Base-by-base conservation (phyloP, 108 stramenopile species). In the Mayamaea pseudoterrestris region DNA sequence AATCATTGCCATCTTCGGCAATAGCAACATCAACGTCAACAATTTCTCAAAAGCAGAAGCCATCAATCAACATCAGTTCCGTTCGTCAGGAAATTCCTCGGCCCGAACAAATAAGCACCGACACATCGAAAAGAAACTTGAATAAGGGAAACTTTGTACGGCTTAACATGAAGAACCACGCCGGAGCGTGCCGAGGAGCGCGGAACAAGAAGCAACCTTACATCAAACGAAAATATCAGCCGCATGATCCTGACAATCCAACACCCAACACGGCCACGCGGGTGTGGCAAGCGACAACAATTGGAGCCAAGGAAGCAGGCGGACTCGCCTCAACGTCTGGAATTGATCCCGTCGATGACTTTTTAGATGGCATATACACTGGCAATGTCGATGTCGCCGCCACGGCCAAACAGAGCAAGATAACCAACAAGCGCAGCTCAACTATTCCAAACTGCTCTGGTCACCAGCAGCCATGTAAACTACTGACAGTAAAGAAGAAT, bases 81-180 rank as follows among this genome's bases (percentile, higher is more conserved):
- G n/a, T n/a, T n/a, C n/a, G n/a, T n/a, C n/a, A n/a, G n/a, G n/a
- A n/a, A n/a, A n/a, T n/a, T n/a, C n/a, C n/a, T n/a, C 20, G 13
- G 12, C n/a, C n/a, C n/a, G n/a, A n/a, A n/a, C n/a, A n/a, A n/a
- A n/a, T n/a, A n/a, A n/a, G n/a, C n/a, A n/a, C n/a, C n/a, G n/a
- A n/a, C n/a, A n/a, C n/a, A n/a, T n/a, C n/a, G n/a, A n/a, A n/a
- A n/a, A n/a, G n/a, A n/a, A n/a, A n/a, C n/a, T n/a, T n/a, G n/a
- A n/a, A n/a, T n/a, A 83, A 80, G 57, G 89, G 77, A 36, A 92
- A 92, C 46, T 92, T 84, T 65, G 83, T 92, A 22, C 71, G 77
- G 13, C 68, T 80, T 11, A 87, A 92, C 52, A 44, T 92, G 29
- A 49, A 56, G 36, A 88, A 85, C 47, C 61, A 51, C 12, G 79